Base-by-base conservation (phyloP, 768 basidiomycete genomes). In the Lactarius hengduanensis region DNA sequence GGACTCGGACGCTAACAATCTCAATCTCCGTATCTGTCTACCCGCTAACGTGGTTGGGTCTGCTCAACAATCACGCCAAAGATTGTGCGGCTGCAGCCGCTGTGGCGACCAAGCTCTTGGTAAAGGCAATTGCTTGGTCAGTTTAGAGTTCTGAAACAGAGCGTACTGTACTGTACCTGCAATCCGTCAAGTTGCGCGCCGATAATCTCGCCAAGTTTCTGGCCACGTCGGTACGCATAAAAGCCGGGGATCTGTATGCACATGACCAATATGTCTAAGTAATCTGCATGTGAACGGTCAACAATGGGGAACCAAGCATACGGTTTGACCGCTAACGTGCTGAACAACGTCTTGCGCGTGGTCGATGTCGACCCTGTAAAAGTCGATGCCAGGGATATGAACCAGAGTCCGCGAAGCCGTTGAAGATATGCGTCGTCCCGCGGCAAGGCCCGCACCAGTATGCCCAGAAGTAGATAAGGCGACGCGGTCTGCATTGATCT, bases 371-470 rank as follows among this genome's bases (percentile, higher is more conserved):
- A 67, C 66, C 30, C 57, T 63, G 57, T 67, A 67, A 38, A 67
- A 67, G 53, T 67, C 66, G 57, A 67, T 53, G 41, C 66, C 62
- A n/a, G 2, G 41, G 28, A 22, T 57, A 43, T 50, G 66, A 67
- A 32, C 61, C 66, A 11, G 66, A 63, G 57, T 63, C 38, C 41
- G 66, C 66, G 10, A 55, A 38, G 61, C 57, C 57, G 13, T 67
- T 55, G 66, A 67, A 67, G 57, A 67, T 67, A 22, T 38, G 61
- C 34, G 66, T 63, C 61, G 63, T 47, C 9, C 66, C 66, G 26
- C 66, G 66, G 50, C 66, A 67, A 15, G 66, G 66, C 5, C 66
- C 66, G 3, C 66, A 67, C 66, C 66, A 67, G 41, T 67, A 67
- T 57, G 66, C 66, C 66, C 66, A 67, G 32, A 67, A 67, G 20